A percentile compares a stretch with the other conserved stretches of the same genome.
Conservation (phyloP, 2,329 filamentous ascomycete genomes). For the Cryphonectria nitschkei region DNA sequence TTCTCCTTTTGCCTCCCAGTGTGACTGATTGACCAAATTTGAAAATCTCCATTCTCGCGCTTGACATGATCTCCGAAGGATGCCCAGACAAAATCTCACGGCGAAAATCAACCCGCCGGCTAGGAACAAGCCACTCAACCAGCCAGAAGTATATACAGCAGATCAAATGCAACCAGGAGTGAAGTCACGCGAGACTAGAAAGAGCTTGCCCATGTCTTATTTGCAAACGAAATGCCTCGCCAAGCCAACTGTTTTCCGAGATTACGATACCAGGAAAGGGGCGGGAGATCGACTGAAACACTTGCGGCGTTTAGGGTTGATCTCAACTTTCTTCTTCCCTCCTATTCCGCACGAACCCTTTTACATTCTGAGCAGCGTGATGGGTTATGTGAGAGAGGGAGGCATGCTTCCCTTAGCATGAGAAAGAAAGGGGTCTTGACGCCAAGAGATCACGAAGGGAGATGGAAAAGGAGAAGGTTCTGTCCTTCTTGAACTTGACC, state of each 20-base stretch:
- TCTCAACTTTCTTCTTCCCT: neutral
- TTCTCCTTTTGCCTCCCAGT: neutral
- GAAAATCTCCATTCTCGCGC: neutral
- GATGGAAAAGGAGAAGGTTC: neutral
- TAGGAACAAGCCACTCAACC: neutral
- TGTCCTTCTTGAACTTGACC: no score
- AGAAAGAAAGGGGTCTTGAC: neutral
- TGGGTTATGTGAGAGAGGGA: no score
- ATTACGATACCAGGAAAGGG: neutral
- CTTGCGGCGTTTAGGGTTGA: neutral
- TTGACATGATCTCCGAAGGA: neutral
- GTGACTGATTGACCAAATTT: neutral
- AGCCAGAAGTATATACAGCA: neutral
- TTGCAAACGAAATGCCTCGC: no score
- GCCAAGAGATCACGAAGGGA: neutral
- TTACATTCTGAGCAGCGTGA: no score
- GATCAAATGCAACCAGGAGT: neutral
- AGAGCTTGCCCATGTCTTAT: neutral
- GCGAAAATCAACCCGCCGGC: neutral
- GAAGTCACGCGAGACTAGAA: neutral
- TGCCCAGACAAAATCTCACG: no score
- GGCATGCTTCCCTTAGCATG: neutral
- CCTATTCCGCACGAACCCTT: neutral
- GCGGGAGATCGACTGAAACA: slow-evolving; percentile 17
- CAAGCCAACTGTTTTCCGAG: neutral